Evolutionary conservation across 2,329 filamentous ascomycete species (phyloP), one percentile per base, ranked within the genome.

Genomic region (Talaromyces piceae): DNA sequence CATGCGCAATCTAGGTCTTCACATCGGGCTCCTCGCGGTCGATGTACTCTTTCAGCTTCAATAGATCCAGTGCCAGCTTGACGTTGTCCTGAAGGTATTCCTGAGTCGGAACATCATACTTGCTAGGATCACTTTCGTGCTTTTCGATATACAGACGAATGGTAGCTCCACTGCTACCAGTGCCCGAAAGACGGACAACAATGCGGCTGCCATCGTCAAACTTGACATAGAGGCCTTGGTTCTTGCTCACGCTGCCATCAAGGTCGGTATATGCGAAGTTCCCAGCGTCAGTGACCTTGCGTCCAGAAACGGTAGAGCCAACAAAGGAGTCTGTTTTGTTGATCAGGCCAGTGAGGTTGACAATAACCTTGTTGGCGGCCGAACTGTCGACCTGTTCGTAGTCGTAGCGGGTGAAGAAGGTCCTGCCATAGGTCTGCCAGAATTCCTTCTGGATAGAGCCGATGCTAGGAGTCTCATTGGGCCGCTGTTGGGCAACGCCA

Each of bases 181-280:
- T 98, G 47, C 93, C 93, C 1, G 91, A 97, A 54, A 98, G 78
- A 63, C 93, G 87, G 53, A 97, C 90, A 48, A 98, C 90, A 55
- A 97, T 91, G 60, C 93, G 87, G 75, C 88, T 95, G 56, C 91
- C 91, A 53, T 94, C 91, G 50, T 90, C 89, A 73, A 97, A 97
- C 71, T 88, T 87, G 68, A 91, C 87, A 67, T 88, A 98, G 61
- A 98, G 83, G 58, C 93, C 93, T 76, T 98, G 93, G 77, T 96
- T 94, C 68, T 90, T 88, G 65, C 89, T 87, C 50, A 97, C 88
- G 58, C 89, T 95, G 56, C 91, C 93, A 65, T 98, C 93, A n/a
- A 98, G 84, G 67, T 98, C 93, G 7, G 89, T 97, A 80, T 98
- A 98, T 27, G 88, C 89, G 73, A 98, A 98, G 79, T 98, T 91